Evolutionary conservation across 345 rosid genomes (phyloP), one percentile per base, ranked within the genome.

Genomic region (Lepidium africanum): DNA sequence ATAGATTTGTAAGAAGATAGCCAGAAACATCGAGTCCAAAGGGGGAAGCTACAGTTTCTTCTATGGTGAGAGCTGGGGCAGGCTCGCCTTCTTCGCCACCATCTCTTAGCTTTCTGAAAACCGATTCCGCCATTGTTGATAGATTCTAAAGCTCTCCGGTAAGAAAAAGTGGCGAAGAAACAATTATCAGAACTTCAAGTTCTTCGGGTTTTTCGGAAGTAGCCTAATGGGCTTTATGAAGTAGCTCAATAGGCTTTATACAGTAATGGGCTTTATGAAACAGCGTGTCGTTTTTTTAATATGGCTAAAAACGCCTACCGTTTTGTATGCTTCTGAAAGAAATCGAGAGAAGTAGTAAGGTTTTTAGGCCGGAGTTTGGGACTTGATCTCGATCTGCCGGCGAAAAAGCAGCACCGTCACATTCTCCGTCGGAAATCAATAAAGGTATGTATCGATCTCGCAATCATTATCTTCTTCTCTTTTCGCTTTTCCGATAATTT

Each of bases 51-150:
- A 77, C 58, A 62, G 83, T 75, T 79, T 91, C 97, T 56, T 83
- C 85, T 70, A 91, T 83, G 2, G 90, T 77, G 58, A 94, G 90
- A 67, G 96, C 85, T 51, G 93, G 89, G 2, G 96, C 85, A 23
- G 77, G 87, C 32, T 87, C 97, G 13, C 96, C 97, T 73, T 87
- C 96, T 59, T 87, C 70, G 13, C 84, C 83, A 14, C 97, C 97
- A 38, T 94, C 97, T 14, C 96, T 81, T 14, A 94, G 86, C 11
- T 81, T 76, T 78, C 91, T 82, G 82, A 91, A 89, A 33, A 87
- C 65, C 30, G 90, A 77, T 23, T 86, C 91, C 76, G 97, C 91
- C 96, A 93, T 82, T 30, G 77, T 27, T 45, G 66, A 56, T 60
- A 45, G 56, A 6, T 45, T 45, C 27, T 41, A 11, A 1, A 53